Conservation (phyloP, 2,329 filamentous ascomycete genomes). For the Triangularia setosa region DNA sequence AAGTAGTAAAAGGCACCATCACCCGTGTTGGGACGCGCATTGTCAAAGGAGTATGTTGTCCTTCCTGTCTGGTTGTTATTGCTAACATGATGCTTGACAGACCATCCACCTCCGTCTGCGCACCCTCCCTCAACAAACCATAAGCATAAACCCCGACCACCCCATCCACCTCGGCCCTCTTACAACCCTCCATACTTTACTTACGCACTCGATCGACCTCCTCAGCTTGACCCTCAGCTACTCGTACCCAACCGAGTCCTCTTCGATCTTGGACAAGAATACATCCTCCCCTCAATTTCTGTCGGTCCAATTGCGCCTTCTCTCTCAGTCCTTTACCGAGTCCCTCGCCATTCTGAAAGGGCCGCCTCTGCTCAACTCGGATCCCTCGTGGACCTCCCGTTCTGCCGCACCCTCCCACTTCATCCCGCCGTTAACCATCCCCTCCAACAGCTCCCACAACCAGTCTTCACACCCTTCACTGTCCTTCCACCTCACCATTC, state of each 20-base stretch:
- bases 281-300: constrained; percentile 51
- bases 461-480: constrained; percentile 45
- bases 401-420: constrained; percentile 45
- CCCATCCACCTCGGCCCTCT: constrained; percentile 65
- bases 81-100: constrained; percentile 37
- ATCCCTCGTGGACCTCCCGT: constrained; percentile 42
- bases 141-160: constrained; percentile 46
- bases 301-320: constrained; percentile 51
- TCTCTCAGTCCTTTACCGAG: constrained; percentile 52
- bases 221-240: constrained; percentile 74
- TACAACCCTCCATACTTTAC: constrained; percentile 66
- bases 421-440: constrained; percentile 30
- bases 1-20: constrained; percentile 87
- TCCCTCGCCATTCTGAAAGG: constrained; percentile 55
- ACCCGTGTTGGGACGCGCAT: constrained; percentile 88
- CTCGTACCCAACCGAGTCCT: constrained; percentile 51
- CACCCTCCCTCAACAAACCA: constrained; percentile 54
- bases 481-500: constrained; percentile 69
- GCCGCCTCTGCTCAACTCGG: constrained; percentile 37
- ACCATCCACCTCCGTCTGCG: constrained; percentile 73
- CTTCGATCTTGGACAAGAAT: constrained; percentile 45
- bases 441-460: background rate
- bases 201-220: constrained; percentile 80
- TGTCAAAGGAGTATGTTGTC: constrained; percentile 74
- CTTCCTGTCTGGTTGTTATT: background rate